These are phyloP conservation scores for Arthrobotrys conoides DNA, from an alignment of 2,329 filamentous ascomycete species.

Conservation along the genomic window DNA sequence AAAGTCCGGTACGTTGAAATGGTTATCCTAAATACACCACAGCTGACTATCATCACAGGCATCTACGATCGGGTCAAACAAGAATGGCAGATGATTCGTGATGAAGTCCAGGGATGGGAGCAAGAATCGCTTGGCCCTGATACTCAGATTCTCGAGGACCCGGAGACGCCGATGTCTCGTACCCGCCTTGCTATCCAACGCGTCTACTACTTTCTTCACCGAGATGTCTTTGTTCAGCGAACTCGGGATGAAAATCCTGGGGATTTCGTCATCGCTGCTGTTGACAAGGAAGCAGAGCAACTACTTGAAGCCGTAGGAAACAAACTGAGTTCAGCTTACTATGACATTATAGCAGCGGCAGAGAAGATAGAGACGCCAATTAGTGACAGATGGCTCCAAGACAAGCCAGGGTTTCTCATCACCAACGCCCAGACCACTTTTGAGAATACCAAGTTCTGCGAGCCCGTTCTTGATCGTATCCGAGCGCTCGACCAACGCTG, in stretches of 20 bases:
- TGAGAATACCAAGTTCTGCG: constrained; percentile 26
- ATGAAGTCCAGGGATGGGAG: constrained; percentile 42
- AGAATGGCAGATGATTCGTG: constrained; percentile 29
- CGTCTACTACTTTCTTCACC: constrained; percentile 28
- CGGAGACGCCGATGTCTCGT: not conserved
- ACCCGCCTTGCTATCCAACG: constrained; percentile 43
- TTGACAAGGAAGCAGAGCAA: constrained; percentile 27
- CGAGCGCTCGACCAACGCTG: constrained; percentile 36
- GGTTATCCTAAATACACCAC: not conserved
- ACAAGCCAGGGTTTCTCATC: constrained; percentile 32
- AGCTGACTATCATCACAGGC: constrained; percentile 8
- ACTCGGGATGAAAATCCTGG: constrained; percentile 42
- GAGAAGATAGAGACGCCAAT: constrained; percentile 35
- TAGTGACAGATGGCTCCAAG: constrained; percentile 24
- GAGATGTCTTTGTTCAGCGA: constrained; percentile 31
- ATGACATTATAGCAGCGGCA: constrained; percentile 21
- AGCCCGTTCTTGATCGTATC: constrained; percentile 31
- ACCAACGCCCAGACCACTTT: constrained; percentile 26
- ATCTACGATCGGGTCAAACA: constrained; percentile 20
- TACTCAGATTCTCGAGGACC: constrained; percentile 23
- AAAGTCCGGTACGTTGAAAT: constrained; percentile 31
- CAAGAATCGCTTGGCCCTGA: constrained; percentile 20
- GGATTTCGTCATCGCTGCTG: constrained; percentile 31
- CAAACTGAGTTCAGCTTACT: constrained; percentile 30
- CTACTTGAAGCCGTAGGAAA: constrained; percentile 35